These are phyloP conservation scores for Scenedesmus sp. DNA, from an alignment of 163 green algal genomes.

Conservation along the genomic window DNA sequence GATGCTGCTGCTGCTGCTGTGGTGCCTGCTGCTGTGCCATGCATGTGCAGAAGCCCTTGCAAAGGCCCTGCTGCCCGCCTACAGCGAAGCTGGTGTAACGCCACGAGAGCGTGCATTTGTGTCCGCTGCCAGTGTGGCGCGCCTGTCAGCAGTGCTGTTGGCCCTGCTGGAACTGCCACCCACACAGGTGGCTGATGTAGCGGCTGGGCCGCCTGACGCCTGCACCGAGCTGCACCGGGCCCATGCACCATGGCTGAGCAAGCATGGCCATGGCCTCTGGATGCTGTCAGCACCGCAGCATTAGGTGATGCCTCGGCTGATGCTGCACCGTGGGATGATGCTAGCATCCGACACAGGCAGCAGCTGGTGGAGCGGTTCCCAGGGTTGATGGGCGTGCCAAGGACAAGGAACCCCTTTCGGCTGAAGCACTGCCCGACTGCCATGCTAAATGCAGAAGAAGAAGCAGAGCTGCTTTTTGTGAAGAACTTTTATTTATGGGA, in stretches of 20 bases:
- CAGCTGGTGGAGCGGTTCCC: background rate
- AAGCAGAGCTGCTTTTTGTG: too few species aligned
- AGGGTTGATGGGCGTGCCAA: background rate
- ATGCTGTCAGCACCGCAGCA: background rate
- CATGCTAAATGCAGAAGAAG: background rate
- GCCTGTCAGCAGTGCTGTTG: slow-evolving; percentile 1
- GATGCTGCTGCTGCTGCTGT: background rate
- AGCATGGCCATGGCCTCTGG: background rate
- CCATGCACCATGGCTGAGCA: background rate
- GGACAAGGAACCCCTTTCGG: background rate
- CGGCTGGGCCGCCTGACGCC: background rate
- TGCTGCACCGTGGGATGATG: background rate
- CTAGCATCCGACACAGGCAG: background rate
- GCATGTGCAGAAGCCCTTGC: background rate
- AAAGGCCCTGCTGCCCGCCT: background rate
- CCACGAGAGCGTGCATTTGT: slow-evolving; percentile 1
- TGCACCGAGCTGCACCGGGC: background rate
- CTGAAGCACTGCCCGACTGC: background rate
- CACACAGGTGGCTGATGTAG: background rate
- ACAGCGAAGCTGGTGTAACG: slow-evolving; percentile 21
- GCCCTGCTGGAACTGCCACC: background rate
- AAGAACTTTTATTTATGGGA: too few species aligned
- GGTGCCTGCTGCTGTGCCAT: too few species aligned
- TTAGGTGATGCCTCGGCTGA: background rate
- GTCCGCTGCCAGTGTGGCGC: background rate